Evolutionary conservation across 805 yeast genomes (phyloP).

Genomic region (Pichia thaimueangensis): DNA sequence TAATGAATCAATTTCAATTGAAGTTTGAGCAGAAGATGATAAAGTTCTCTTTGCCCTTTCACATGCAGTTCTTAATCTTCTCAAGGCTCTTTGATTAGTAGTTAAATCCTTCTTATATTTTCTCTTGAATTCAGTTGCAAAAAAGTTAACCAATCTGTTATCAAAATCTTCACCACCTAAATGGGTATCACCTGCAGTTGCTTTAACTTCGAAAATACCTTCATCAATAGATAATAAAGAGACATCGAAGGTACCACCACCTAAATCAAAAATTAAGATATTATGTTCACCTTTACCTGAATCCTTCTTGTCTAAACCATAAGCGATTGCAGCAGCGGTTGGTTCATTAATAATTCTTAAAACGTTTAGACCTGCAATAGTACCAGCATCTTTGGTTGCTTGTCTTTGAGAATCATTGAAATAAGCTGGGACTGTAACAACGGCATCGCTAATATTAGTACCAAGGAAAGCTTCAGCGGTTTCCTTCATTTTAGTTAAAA

Average conservation of each 20-base stretch:
- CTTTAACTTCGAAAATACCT: conserved; percentile 95
- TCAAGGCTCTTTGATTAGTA: conserved; percentile 89
- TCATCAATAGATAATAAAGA: conserved; percentile 87
- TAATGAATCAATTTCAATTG: conserved; percentile 91
- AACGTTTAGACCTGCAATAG: conserved; percentile 92
- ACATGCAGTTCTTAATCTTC: conserved; percentile 98
- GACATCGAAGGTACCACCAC: conserved; percentile 98
- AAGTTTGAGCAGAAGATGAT: conserved; percentile 92
- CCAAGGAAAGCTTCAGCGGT: conserved; percentile 88
- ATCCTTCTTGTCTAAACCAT: conserved; percentile 78
- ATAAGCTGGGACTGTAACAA: conserved; percentile 94
- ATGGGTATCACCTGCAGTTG: conserved; percentile 87
- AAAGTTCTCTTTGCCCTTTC: conserved; percentile 98
- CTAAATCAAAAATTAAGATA: conserved; percentile 87
- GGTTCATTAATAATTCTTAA: conserved; percentile 95
- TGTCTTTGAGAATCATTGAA: conserved; percentile 98
- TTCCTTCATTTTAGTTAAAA: conserved; percentile 81
- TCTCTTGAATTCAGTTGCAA: conserved; percentile 94
- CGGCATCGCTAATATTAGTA: conserved; percentile 79
- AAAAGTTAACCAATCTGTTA: conserved; percentile 90
- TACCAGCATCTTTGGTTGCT: conserved; percentile 97
- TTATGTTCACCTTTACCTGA: conserved; percentile 74
- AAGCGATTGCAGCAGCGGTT: conserved; percentile 96
- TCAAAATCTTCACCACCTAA: conserved; percentile 99
- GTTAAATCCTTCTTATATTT: conserved; percentile 94